Percentiles rank a stretch among this genome's conserved stretches.
Evolutionary conservation across 495 filamentous ascomycete genomes (phyloP).

Genomic region (Lasiosphaeria ovina): DNA sequence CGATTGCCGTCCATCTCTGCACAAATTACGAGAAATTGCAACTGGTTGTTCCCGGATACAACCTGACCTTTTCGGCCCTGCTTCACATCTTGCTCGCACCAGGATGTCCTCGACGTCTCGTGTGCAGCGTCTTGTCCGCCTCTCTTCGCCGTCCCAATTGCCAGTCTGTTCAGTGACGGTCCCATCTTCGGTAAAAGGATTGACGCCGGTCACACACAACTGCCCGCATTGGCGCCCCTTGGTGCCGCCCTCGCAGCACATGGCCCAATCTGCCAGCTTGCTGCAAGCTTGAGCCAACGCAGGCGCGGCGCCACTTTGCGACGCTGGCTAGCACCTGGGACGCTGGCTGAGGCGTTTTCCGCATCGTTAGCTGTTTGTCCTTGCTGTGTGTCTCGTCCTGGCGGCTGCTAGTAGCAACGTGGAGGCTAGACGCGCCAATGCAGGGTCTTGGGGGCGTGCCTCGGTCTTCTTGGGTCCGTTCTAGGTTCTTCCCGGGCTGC

Average conservation of each 20-base stretch:
- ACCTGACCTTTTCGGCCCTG: background rate
- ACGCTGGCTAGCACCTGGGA: background rate
- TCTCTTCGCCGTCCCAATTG: too few species aligned
- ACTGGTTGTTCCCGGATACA: background rate
- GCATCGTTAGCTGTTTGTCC: too few species aligned
- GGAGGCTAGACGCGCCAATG: background rate
- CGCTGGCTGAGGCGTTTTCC: too few species aligned
- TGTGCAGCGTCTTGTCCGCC: too few species aligned
- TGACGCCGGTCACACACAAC: background rate
- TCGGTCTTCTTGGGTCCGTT: too few species aligned
- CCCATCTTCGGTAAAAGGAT: background rate
- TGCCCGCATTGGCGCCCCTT: background rate
- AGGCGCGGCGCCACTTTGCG: background rate
- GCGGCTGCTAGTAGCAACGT: background rate
- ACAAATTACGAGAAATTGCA: slow-evolving; percentile 9
- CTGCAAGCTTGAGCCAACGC: background rate
- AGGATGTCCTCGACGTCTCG: background rate
- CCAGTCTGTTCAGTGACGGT: background rate
- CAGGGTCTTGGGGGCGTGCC: background rate
- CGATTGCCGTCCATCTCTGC: background rate
- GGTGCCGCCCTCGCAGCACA: background rate
- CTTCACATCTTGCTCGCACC: background rate
- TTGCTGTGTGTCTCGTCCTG: background rate
- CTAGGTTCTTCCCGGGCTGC: too few species aligned
- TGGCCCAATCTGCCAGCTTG: background rate